phyloP scores from a whole-genome alignment of 768 basidiomycete genomes.

The Favolaschia claudopus region DNA sequence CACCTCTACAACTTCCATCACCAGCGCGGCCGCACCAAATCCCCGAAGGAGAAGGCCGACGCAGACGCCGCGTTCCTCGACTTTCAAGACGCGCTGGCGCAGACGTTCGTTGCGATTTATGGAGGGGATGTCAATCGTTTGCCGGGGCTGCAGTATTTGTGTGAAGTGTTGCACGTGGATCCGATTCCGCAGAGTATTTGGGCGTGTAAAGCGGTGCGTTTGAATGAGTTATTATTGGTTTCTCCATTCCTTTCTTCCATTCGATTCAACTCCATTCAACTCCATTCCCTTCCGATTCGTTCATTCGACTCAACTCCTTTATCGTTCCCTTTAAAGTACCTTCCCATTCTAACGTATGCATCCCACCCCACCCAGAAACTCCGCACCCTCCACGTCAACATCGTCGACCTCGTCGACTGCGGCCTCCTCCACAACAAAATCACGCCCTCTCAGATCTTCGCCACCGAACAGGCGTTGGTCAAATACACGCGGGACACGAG shows the following conservation, averaged over 20 bases:
- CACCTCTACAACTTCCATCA: slow-evolving; percentile 1
- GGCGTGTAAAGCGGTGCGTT: background rate
- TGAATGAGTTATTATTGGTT: background rate
- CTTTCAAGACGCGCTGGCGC: slow-evolving; percentile 39
- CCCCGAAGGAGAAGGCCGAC: background rate
- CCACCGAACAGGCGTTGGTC: background rate
- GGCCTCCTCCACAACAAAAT: background rate
- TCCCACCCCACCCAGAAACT: no score
- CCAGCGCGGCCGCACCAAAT: background rate
- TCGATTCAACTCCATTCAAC: no score
- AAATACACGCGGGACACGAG: background rate
- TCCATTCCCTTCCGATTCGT: no score
- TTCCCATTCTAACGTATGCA: no score
- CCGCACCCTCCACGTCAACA: background rate
- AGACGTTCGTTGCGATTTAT: slow-evolving; percentile 42
- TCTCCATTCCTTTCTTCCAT: background rate
- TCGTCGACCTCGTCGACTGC: slow-evolving; percentile 11
- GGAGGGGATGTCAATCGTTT: slow-evolving; percentile 41
- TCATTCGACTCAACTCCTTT: no score
- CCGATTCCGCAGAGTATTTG: slow-evolving; percentile 27
- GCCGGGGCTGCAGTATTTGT: slow-evolving; percentile 38
- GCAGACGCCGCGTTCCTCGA: slow-evolving; percentile 20
- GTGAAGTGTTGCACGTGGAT: slow-evolving; percentile 32
- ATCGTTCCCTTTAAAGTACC: no score
- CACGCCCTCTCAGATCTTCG: background rate